Conservation (phyloP, 1,139 yeast genomes). For the Taiozyma sp. region DNA sequence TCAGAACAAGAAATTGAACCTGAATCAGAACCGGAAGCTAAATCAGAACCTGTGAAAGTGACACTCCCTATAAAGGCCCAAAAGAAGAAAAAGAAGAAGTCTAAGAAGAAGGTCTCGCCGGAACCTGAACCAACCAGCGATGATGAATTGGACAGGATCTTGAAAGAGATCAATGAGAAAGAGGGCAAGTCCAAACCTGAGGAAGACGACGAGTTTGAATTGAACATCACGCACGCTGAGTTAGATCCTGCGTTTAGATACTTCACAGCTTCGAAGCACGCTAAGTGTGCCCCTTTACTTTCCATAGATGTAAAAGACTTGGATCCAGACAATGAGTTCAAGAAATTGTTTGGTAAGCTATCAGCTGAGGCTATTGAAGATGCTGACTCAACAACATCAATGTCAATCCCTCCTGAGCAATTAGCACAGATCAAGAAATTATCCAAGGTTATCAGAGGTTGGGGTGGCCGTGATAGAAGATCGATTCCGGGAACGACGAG, state of each 20-base stretch:
- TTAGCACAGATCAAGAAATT: constrained; percentile 57
- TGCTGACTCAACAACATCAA: constrained; percentile 52
- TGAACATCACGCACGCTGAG: constrained; percentile 26
- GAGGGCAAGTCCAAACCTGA: constrained; percentile 25
- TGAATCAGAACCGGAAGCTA: constrained; percentile 8
- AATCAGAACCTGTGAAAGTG: constrained; percentile 6
- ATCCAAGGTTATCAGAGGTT: constrained; percentile 62
- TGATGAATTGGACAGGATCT: constrained; percentile 33
- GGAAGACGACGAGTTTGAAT: constrained; percentile 30
- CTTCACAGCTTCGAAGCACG: constrained; percentile 39
- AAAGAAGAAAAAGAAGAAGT: constrained; percentile 20
- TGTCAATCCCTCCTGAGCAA: constrained; percentile 60
- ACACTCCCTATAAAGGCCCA: constrained; percentile 14
- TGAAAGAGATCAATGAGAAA: constrained; percentile 17
- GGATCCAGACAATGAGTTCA: constrained; percentile 79
- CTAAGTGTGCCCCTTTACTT: constrained; percentile 27
- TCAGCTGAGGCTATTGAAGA: constrained; percentile 66
- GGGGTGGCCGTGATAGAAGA: constrained; percentile 78
- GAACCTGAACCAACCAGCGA: constrained; percentile 20
- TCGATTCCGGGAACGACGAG: constrained; percentile 66
- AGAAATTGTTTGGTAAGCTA: constrained; percentile 65
- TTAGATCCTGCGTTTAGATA: constrained; percentile 37
- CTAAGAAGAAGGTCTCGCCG: constrained; percentile 13
- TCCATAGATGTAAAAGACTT: constrained; percentile 48
- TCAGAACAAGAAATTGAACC: constrained; percentile 8